Base-by-base conservation (phyloP, 2,329 filamentous ascomycete genomes). In the Hortaea werneckii region DNA sequence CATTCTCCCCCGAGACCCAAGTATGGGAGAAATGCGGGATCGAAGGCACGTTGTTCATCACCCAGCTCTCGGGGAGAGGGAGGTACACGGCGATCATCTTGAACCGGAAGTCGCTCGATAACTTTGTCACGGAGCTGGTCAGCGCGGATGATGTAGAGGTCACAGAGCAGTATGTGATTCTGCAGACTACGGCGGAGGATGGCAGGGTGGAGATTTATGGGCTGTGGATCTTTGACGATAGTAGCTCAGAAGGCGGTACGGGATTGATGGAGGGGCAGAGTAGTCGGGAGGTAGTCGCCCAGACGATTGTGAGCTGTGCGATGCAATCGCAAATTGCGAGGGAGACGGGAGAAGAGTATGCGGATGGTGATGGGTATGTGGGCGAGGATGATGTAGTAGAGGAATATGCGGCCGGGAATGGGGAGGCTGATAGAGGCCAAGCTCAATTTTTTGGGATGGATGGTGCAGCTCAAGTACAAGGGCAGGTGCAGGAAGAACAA, bases 1-100 rank as follows among this genome's bases (percentile, higher is more conserved):
- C 77, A 41, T 92, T 94, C 69, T 78, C 75, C 50, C 73, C 78
- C 40, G 67, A 73, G 4, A 74, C 79, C 2, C 71, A 77, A 43
- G 68, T 73, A 49, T 96, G 92, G 92, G 85, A 92, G 62, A 94
- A 94, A 71, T 78, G 78, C 40, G 85, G 82, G 46, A 77, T 89
- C 8, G 89, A 95, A 66, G 92, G 92, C 35, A 85, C 87, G 9
- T 72, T 96, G 53, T 98, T 96, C 64, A 78, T 96, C 44, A n/a
- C 32, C 9, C 32, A 9, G 32, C 32, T 35, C 9, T 9, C 8
- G n/a, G 32, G 32, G 9, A n/a, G n/a, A 9, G 32, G 8, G n/a
- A 9, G n/a, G 8, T 74, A 67, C 55, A 63, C 61, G 41, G 66
- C 69, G 26, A 58, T 72, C 43, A 69, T 75, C 8, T 55, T 74